Evolutionary conservation across 768 basidiomycete species (phyloP), one percentile per base, ranked within the genome.

Genomic region (Gloeopeniophorella convolvens): DNA sequence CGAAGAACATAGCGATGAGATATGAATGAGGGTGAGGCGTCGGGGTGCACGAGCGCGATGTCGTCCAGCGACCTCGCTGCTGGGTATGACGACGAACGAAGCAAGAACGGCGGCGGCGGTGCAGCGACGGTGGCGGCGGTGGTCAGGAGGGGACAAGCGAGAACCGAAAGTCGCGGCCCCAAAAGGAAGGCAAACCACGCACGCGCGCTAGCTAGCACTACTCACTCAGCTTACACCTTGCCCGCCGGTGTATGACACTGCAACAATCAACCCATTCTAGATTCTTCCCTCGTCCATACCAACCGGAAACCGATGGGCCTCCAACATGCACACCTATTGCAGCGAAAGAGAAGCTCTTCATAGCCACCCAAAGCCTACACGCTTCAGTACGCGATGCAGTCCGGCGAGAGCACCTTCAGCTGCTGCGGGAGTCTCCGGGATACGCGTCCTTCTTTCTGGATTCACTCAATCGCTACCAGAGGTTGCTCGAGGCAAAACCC

Each of bases 1-100:
- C 62, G 75, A 74, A 63, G 61, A 76, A 67, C 82, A 84, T 84
- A 80, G 78, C 61, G 72, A 71, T 73, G 71, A 63, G 69, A 42
- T 41, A 20, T 40, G 43, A 47, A 46, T 18, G 55, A 50, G 31
- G 39, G 43, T 34, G 40, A 51, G 51, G 49, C 34, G 55, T 55
- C 42, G 55, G 59, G 43, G 45, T 51, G 50, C 39, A 57, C 55
- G 50, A 48, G 51, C 45, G 57, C 58, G 61, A 51, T 51, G 50
- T 57, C 61, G 59, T 53, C 60, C 60, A 62, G 60, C 58, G 61
- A 62, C 61, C 42, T 51, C 35, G 48, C 55, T 60, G 50, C 54
- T 49, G 39, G 24, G 39, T 53, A 42, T 33, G 48, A 48, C 50
- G 59, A 51, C 39, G 44, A 32, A 43, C 18, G 37, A n/a, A 16